Conservation (phyloP, 345 rosid species). For the Diplotaxis tenuifolia region DNA sequence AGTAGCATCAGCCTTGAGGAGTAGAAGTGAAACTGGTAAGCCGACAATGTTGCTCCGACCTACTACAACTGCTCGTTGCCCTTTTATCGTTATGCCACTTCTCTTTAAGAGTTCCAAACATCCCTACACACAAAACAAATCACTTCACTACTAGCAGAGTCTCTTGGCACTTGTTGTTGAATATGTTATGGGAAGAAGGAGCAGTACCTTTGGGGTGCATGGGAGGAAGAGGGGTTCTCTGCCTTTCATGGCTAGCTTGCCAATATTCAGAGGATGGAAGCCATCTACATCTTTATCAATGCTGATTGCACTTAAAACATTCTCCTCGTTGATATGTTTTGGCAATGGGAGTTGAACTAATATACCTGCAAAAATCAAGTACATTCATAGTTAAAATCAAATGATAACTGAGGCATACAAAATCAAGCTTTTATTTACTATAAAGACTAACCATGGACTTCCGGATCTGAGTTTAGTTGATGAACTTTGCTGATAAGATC, state of each 20-base stretch:
- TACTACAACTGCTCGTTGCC: conserved; percentile 80
- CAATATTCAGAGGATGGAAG: conserved; percentile 92
- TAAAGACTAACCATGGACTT: conserved; percentile 63
- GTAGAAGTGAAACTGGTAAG: conserved; percentile 76
- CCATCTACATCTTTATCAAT: conserved; percentile 92
- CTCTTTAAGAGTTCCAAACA: conserved; percentile 82
- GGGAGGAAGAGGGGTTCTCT: conserved; percentile 90
- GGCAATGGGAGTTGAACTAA: conserved; percentile 93
- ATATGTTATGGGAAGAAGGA: conserved; percentile 1
- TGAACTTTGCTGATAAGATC: conserved; percentile 83
- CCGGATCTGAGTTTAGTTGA: conserved; percentile 69
- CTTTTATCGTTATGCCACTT: conserved; percentile 66
- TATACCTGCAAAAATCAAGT: conserved; percentile 50
- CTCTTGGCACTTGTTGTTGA: not conserved
- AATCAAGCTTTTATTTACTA: not conserved
- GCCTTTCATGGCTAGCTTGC: conserved; percentile 97
- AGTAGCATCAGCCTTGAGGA: conserved; percentile 94
- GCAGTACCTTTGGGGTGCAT: conserved; percentile 85
- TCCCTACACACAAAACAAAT: conserved; percentile 49
- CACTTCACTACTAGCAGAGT: not conserved
- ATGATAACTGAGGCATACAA: not conserved
- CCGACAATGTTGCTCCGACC: conserved; percentile 97
- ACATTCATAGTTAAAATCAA: not conserved
- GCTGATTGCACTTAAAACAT: conserved; percentile 67
- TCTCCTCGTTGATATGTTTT: conserved; percentile 82